These are phyloP conservation scores for Cenchrus purpureus DNA, from an alignment of 176 grass and related monocot genomes.

Conservation along the genomic window DNA sequence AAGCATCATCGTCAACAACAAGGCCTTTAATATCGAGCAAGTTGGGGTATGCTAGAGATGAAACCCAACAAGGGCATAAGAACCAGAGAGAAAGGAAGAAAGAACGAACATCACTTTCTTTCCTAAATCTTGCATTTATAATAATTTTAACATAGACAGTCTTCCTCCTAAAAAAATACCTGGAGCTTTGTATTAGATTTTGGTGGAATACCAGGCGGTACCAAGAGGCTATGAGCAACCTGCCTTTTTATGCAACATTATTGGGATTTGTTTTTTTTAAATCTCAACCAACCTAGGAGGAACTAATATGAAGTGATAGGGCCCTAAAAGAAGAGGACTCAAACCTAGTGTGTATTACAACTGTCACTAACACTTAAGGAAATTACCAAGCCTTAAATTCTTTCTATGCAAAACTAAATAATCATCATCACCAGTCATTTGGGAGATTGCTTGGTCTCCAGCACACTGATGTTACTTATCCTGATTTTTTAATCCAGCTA, in stretches of 20 bases:
- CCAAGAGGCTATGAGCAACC: neutral
- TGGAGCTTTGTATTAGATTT: neutral
- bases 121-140: neutral
- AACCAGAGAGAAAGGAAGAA: neutral
- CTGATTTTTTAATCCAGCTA: neutral
- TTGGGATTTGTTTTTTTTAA: neutral
- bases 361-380: neutral
- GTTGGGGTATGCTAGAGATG: neutral
- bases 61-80: neutral
- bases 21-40: neutral
- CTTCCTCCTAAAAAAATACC: neutral
- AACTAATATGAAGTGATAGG: neutral
- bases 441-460: neutral
- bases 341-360: neutral
- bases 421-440: slow-evolving; percentile 21
- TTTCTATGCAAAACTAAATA: slow-evolving; percentile 33
- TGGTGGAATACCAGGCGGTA: neutral
- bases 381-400: slow-evolving; percentile 22
- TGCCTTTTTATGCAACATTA: neutral
- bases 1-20: neutral
- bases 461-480: slow-evolving; percentile 4
- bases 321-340: neutral
- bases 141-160: neutral
- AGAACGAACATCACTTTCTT: neutral
- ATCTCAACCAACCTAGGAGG: neutral